A percentile compares a stretch with the other conserved stretches of the same genome.
These are phyloP conservation scores for Eimeria brunetti DNA, from an alignment of 169 alveolate genomes.

Conservation along the genomic window DNA sequence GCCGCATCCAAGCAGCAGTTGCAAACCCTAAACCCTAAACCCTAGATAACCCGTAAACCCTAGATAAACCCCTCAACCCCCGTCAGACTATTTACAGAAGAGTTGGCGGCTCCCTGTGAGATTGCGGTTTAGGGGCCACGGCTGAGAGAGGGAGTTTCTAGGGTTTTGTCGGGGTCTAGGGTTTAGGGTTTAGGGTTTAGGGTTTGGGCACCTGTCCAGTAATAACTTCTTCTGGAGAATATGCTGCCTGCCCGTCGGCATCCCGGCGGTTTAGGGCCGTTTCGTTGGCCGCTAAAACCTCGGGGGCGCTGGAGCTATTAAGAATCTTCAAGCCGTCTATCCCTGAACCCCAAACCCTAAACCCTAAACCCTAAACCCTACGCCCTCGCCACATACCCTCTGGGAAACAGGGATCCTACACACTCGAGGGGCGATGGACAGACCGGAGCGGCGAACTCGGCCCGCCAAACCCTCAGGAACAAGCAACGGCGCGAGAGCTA, in stretches of 20 bases:
- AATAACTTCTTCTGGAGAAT: conserved; percentile 89
- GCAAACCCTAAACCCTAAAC: not conserved
- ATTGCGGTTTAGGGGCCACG: no score
- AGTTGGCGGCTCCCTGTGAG: no score
- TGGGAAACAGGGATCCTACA: not conserved
- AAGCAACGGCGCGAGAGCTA: not conserved
- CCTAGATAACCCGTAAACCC: not conserved
- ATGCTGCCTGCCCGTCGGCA: conserved; percentile 91
- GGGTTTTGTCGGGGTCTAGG: not conserved
- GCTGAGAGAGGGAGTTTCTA: not conserved
- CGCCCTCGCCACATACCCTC: not conserved
- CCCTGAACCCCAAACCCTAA: conserved; percentile 32
- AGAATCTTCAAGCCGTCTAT: conserved; percentile 88
- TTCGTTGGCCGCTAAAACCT: conserved; percentile 87
- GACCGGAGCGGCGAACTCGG: not conserved
- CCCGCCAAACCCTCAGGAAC: not conserved
- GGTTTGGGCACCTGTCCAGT: conserved; percentile 86
- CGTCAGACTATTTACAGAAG: no score
- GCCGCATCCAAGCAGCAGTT: not conserved
- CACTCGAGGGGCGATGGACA: no score
- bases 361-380: conserved; percentile 17
- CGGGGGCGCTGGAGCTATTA: conserved; percentile 93
- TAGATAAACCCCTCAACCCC: not conserved
- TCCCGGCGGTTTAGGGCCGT: conserved; percentile 91
- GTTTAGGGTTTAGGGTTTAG: not conserved